Base-by-base conservation (phyloP, 768 basidiomycete species). In the Boletus pseudopeckii region DNA sequence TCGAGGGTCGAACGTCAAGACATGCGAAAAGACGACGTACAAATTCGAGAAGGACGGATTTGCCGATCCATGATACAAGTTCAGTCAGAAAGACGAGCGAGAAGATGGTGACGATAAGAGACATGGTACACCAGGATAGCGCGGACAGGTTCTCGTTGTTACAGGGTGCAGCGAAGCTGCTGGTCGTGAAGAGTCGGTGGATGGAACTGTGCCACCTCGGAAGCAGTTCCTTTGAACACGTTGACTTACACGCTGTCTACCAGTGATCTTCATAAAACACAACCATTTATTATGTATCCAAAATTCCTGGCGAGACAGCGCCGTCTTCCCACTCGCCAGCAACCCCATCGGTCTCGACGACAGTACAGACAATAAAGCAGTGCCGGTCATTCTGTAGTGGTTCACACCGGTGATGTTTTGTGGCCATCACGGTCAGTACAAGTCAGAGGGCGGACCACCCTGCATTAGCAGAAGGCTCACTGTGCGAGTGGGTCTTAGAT, bases 21-120 rank as follows among this genome's bases (percentile, higher is more conserved):
- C 10, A 24, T 14, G 43, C 13, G 22, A 39, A 47, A 48, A 47
- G 40, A 41, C 30, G 50, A 81, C 90, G 57, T 63, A 95, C 94
- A 52, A 86, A 67, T 48, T 92, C 89, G 52, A 88, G 77, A 20
- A 98, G 77, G 22, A 92, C 91, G 18, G 86, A 80, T 67, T 92
- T 81, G 42, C 94, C 94, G 48, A 96, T 80, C 93, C 92, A 95
- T 45, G 86, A 81, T 56, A 96, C 80, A 62, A 92, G 77, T 68
- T 95, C 87, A 3, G 90, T 88, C 49, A 91, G 58, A 63, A 96
- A 84, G 32, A 91, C 90, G 49, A 94, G 79, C 17, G 79, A 69
- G 66, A 98, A 92, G 56, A 96, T 89, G 24, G 89, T 81, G 51
- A 93, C 63, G 39, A 93, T 83, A 52, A 95, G 81, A 57, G 89